Percentiles rank a stretch among this genome's conserved stretches.
phyloP scores from a whole-genome alignment of 305 asterid genomes.

The Fraxinus sp. region DNA sequence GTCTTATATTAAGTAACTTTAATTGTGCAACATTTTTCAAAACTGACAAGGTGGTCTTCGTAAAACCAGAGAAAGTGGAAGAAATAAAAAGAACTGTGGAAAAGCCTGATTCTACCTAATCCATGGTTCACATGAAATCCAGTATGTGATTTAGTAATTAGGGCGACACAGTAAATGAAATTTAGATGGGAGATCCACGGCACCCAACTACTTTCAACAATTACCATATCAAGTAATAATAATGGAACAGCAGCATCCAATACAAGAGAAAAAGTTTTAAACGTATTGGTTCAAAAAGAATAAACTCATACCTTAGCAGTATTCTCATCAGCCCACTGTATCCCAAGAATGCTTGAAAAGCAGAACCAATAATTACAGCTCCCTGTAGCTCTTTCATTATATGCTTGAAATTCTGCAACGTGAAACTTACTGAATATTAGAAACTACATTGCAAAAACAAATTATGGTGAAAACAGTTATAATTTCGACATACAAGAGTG shows the following conservation, averaged over 20 bases:
- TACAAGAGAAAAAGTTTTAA: background rate
- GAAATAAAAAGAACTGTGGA: background rate
- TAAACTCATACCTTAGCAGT: slow-evolving; percentile 56
- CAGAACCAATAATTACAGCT: slow-evolving; percentile 89
- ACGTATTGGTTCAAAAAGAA: background rate
- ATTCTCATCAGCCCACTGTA: slow-evolving; percentile 86
- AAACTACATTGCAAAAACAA: slow-evolving; percentile 3
- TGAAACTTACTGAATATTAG: slow-evolving; percentile 2
- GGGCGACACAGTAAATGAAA: background rate
- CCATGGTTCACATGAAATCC: background rate
- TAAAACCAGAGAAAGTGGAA: background rate
- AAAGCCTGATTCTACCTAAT: background rate
- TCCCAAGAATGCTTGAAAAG: slow-evolving; percentile 88
- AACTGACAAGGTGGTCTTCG: background rate
- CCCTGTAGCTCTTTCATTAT: slow-evolving; percentile 98
- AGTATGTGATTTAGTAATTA: background rate
- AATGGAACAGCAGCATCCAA: slow-evolving; percentile 1
- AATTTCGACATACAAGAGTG: background rate
- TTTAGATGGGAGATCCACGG: background rate
- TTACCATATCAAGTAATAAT: background rate
- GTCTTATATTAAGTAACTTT: background rate
- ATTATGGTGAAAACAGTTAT: background rate
- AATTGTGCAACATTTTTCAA: background rate
- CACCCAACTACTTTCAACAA: background rate
- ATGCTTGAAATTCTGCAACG: slow-evolving; percentile 86